phyloP scores from a whole-genome alignment of 1,284 basidiomycete species.

The Ceratobasidium sp. region DNA sequence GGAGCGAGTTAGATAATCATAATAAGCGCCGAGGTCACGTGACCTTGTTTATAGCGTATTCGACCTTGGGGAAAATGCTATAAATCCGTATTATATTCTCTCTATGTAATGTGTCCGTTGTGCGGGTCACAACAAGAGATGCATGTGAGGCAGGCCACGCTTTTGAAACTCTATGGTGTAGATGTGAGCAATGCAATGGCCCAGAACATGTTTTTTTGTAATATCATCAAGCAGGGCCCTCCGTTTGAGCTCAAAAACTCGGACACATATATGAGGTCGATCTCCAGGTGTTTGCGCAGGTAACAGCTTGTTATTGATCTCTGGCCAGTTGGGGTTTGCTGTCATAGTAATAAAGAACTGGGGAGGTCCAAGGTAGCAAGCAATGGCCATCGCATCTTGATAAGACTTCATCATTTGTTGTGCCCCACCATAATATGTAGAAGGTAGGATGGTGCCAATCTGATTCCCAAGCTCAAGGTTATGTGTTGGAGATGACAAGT shows the following conservation, averaged over 20 bases:
- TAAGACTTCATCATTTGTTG: slow-evolving; percentile 54
- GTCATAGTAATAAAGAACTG: slow-evolving; percentile 60
- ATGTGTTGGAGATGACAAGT: too few species aligned
- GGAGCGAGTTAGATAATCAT: too few species aligned
- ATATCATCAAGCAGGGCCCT: slow-evolving; percentile 53
- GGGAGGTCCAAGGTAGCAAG: slow-evolving; percentile 48
- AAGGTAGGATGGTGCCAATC: slow-evolving; percentile 51
- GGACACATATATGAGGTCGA: slow-evolving; percentile 56
- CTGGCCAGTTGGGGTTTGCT: slow-evolving; percentile 56
- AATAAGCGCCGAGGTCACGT: too few species aligned
- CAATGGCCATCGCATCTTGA: slow-evolving; percentile 58
- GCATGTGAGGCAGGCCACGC: slow-evolving; percentile 58
- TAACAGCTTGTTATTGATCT: slow-evolving; percentile 54
- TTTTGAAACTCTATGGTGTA: slow-evolving; percentile 63
- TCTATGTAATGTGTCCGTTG: too few species aligned
- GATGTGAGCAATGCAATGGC: slow-evolving; percentile 49
- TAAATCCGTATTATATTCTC: too few species aligned
- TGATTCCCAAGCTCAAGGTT: too few species aligned
- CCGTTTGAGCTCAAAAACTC: slow-evolving; percentile 57
- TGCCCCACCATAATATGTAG: slow-evolving; percentile 53
- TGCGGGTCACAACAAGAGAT: too few species aligned
- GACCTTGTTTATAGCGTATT: too few species aligned
- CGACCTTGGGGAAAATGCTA: too few species aligned
- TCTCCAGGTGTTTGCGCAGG: slow-evolving; percentile 54
- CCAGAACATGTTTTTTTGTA: slow-evolving; percentile 51